Conservation (phyloP, 2,329 filamentous ascomycete species). For the Sporothrix variecibatus region DNA sequence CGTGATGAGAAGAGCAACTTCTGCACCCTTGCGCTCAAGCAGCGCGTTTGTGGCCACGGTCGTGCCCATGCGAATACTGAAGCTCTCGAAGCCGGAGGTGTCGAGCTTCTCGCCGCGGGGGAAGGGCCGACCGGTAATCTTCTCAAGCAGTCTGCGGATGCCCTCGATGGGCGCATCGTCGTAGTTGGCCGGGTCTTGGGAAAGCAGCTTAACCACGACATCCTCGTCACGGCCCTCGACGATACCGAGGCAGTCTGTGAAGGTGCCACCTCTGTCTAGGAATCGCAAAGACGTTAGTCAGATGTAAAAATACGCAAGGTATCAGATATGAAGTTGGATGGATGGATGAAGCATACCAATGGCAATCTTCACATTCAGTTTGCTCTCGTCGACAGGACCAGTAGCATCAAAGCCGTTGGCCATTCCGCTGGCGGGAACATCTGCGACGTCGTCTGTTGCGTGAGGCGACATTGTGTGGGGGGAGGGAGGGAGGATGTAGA, state of each 20-base stretch:
- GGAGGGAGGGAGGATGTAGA: background rate
- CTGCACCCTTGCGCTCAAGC: conserved; percentile 85
- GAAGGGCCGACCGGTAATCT: conserved; percentile 52
- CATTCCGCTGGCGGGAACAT: background rate
- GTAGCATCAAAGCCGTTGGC: background rate
- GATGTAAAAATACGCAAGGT: background rate
- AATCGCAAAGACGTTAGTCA: background rate
- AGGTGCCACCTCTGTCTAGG: conserved; percentile 27
- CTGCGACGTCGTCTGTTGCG: background rate
- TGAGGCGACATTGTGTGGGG: conserved; percentile 8
- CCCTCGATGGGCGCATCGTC: conserved; percentile 70
- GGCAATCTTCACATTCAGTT: conserved; percentile 15
- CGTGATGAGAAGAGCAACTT: conserved; percentile 83
- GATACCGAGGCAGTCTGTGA: conserved; percentile 33
- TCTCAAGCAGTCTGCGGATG: conserved; percentile 54
- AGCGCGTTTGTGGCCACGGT: conserved; percentile 93
- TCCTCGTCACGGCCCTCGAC: conserved; percentile 41
- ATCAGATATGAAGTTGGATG: background rate
- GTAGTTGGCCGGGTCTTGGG: conserved; percentile 68
- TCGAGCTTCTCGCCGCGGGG: conserved; percentile 59
- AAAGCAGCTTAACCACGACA: conserved; percentile 61
- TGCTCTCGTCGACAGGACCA: conserved; percentile 12
- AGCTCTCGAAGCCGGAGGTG: conserved; percentile 2
- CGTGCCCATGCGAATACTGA: conserved; percentile 77
- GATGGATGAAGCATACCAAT: background rate